phyloP scores from a whole-genome alignment of 768 basidiomycete species.

The Pulveroboletus sp. region DNA sequence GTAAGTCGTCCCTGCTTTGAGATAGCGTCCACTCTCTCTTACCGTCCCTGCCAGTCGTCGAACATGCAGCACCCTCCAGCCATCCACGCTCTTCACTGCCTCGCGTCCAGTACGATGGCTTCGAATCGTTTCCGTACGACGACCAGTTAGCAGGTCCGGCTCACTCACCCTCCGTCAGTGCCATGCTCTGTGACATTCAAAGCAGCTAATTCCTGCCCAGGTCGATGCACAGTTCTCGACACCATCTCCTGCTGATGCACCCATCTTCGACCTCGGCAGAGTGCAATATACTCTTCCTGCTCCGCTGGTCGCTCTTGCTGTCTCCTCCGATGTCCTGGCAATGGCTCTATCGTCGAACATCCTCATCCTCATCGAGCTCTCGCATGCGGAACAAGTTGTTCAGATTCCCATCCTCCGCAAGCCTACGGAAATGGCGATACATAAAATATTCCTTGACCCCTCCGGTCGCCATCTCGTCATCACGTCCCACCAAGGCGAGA shows the following conservation, averaged over 20 bases:
- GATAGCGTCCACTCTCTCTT: background rate
- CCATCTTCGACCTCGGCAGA: constrained; percentile 78
- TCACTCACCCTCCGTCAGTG: constrained; percentile 25
- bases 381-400: constrained; percentile 79
- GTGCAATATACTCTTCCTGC: constrained; percentile 90
- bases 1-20: constrained; percentile 34
- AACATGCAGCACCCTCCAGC: constrained; percentile 62
- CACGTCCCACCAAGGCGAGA: constrained; percentile 84
- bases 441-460: constrained; percentile 88
- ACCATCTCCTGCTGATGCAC: constrained; percentile 37
- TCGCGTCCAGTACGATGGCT: constrained; percentile 79
- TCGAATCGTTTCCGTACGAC: constrained; percentile 64
- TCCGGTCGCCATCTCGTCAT: constrained; percentile 87
- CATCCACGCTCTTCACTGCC: constrained; percentile 41
- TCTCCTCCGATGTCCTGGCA: constrained; percentile 81
- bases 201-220: constrained; percentile 21
- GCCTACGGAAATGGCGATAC: constrained; percentile 67
- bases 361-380: constrained; percentile 85
- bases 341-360: constrained; percentile 77
- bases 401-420: constrained; percentile 76
- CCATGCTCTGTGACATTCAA: background rate
- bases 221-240: constrained; percentile 23
- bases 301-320: constrained; percentile 73
- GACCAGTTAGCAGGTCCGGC: constrained; percentile 47
- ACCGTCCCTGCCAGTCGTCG: constrained; percentile 60